Base-by-base conservation (phyloP, 768 basidiomycete species). In the Cystoderma amianthinum region DNA sequence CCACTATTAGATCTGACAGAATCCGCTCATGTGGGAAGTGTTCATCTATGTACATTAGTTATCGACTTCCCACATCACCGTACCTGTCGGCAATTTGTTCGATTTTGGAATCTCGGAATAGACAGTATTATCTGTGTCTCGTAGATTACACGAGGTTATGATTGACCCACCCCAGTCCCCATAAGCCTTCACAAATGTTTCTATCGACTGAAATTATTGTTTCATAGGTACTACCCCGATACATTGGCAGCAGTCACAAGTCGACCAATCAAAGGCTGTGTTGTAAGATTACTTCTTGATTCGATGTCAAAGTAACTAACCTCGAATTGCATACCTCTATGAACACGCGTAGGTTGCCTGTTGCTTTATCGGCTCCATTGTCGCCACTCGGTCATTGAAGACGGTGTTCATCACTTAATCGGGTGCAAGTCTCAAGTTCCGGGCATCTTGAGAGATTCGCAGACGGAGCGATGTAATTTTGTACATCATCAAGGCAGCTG, bases 21-120 rank as follows among this genome's bases (percentile, higher is more conserved):
- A 61, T 56, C 63, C 61, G 62, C 58, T 58, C 56, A 61, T 52
- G 56, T 58, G 55, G 56, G 61, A 60, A 57, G 51, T 40, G 30
- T 36, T 36, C 41, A 42, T 42, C 38, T 38, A 40, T 41, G 45
- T 39, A 45, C 43, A 42, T 21, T n/a, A n/a, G n/a, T 41, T 43
- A 44, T 49, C 40, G 30, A 39, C 42, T 43, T 45, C 48, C 34
- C 39, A 43, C 48, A 51, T 49, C 49, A 44, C 58, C 61, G 59
- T 52, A 51, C 52, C 54, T 53, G 54, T 61, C 63, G 59, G 59
- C 45, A 24, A 41, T 28, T n/a, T 28, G 25, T 28, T 28, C 25
- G 7, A 28, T 7, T 28, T 28, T 28, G n/a, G 7, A n/a, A 7
- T 28, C 7, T 28, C 7, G 25, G 25, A 7, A n/a, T 28, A n/a